Evolutionary conservation across 345 rosid genomes (phyloP).

Genomic region (Populus ilicifolia): DNA sequence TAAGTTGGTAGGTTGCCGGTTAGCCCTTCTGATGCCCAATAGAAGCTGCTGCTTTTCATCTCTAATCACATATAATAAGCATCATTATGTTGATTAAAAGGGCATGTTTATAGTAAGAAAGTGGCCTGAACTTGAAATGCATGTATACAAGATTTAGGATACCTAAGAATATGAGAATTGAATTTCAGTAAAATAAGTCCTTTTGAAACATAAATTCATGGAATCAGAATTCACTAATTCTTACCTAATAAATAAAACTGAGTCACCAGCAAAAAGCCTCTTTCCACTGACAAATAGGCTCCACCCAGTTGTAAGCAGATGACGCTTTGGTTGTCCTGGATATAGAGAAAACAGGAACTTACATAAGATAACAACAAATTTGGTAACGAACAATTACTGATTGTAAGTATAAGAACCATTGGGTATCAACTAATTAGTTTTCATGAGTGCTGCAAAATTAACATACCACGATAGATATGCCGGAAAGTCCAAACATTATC

Average conservation of each 20-base stretch:
- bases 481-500: slow-evolving; percentile 82
- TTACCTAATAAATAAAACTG: slow-evolving; percentile 82
- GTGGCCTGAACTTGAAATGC: background rate
- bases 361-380: slow-evolving; percentile 3
- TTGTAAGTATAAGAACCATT: background rate
- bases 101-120: background rate
- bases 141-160: background rate
- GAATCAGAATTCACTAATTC: slow-evolving; percentile 1
- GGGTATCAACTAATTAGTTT: background rate
- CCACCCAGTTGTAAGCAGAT: slow-evolving; percentile 92
- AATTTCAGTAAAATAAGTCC: background rate
- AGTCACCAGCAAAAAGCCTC: slow-evolving; percentile 77
- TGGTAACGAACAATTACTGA: slow-evolving; percentile 3
- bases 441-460: background rate
- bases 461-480: slow-evolving; percentile 87
- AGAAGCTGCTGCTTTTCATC: slow-evolving; percentile 86
- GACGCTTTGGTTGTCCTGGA: slow-evolving; percentile 86
- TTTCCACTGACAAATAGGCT: slow-evolving; percentile 84
- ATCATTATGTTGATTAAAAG: background rate
- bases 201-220: background rate
- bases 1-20: slow-evolving; percentile 75
- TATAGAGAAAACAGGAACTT: slow-evolving; percentile 14
- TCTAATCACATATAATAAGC: slow-evolving; percentile 36
- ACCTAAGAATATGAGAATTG: background rate
- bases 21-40: slow-evolving; percentile 77